phyloP scores from a whole-genome alignment of 805 yeast genomes.

The Saccharomycopsis sp. region DNA sequence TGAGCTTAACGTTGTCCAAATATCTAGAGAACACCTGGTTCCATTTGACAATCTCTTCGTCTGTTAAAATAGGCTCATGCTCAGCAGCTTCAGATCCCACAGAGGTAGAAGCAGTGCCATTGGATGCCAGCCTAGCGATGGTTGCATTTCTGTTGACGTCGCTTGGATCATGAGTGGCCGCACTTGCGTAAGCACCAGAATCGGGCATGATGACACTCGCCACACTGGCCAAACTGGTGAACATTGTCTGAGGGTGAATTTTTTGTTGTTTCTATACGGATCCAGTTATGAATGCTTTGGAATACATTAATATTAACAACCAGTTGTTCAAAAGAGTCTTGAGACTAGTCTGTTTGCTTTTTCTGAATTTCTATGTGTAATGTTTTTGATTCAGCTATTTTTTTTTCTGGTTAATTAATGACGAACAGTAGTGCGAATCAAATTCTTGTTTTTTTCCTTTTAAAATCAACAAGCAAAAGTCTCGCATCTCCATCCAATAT shows the following conservation, averaged over 20 bases:
- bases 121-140: too few relatives aligned
- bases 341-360: not conserved
- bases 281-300: too few relatives aligned
- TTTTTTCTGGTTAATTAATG: not conserved
- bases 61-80: not conserved
- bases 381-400: not conserved
- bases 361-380: not conserved
- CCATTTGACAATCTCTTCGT: constrained; percentile 15
- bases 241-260: too few relatives aligned
- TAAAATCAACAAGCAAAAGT: too few relatives aligned
- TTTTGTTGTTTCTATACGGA: too few relatives aligned
- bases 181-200: not conserved
- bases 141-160: not conserved
- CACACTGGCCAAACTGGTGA: constrained; percentile 1
- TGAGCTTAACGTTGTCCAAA: constrained; percentile 6
- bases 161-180: not conserved
- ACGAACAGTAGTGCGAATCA: not conserved
- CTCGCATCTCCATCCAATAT: too few relatives aligned
- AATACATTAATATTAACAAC: too few relatives aligned
- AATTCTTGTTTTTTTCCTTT: too few relatives aligned
- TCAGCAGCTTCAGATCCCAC: not conserved
- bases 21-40: constrained; percentile 5
- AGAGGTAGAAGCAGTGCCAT: not conserved
- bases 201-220: constrained; percentile 1
- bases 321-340: not conserved